Conservation (phyloP, 208 protist species). For the Phytomonas serpens region DNA sequence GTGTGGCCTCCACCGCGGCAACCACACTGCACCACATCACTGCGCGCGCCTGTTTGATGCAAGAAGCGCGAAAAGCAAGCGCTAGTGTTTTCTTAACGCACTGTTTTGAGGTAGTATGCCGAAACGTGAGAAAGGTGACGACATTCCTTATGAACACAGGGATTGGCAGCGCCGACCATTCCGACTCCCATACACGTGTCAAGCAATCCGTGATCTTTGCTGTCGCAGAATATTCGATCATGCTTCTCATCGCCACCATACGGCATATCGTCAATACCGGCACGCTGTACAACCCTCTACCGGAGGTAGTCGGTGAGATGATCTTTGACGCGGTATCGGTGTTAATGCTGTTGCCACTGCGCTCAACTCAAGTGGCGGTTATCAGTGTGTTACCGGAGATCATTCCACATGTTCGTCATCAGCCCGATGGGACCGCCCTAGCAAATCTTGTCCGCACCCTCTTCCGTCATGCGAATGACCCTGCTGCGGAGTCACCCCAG, state of each 20-base stretch:
- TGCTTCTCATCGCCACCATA: slow-evolving; percentile 71
- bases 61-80: slow-evolving; percentile 25
- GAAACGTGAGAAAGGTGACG: slow-evolving; percentile 56
- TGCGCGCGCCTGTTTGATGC: slow-evolving; percentile 47
- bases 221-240: slow-evolving; percentile 64
- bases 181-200: slow-evolving; percentile 25
- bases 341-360: slow-evolving; percentile 76
- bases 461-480: slow-evolving; percentile 61
- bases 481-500: slow-evolving; percentile 13
- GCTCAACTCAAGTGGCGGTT: slow-evolving; percentile 73
- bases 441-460: slow-evolving; percentile 56
- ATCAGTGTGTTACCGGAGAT: slow-evolving; percentile 77
- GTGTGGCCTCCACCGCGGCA: slow-evolving; percentile 60
- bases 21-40: slow-evolving; percentile 73
- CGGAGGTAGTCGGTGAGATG: slow-evolving; percentile 33
- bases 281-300: slow-evolving; percentile 21
- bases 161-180: slow-evolving; percentile 19
- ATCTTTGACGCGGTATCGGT: slow-evolving; percentile 74
- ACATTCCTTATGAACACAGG: slow-evolving; percentile 62
- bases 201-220: slow-evolving; percentile 54
- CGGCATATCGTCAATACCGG: slow-evolving; percentile 46
- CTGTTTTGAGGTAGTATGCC: slow-evolving; percentile 68
- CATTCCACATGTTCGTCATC: slow-evolving; percentile 52
- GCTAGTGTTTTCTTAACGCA: slow-evolving; percentile 36
- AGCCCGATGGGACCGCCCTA: slow-evolving; percentile 33